Base-by-base conservation (phyloP, 257 asterid species). In the Scutellaria baicalensis region DNA sequence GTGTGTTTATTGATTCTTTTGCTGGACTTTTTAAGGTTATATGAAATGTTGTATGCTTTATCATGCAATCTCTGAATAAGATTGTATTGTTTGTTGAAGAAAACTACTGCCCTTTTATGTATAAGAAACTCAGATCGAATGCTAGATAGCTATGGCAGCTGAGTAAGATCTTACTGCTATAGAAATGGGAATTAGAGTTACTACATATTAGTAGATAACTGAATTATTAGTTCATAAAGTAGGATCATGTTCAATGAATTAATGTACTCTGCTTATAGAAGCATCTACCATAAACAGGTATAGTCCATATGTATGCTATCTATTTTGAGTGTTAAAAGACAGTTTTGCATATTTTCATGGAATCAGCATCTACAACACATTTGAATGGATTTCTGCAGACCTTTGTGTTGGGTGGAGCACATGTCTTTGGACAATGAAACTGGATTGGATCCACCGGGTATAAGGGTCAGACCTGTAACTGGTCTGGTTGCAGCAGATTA, bases 401-500 rank as follows among this genome's bases (percentile, higher is more conserved):
- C 98, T 52, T 71, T 90, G 70, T 92, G 98, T 80, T 92, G 98
- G 98, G 85, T 86, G 83, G 95, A 92, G 67, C 98, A 92, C 44
- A 90, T 92, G 98, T 80, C 98, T 45, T 66, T 92, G 71, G 91
- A 92, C 75, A 92, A 92, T 42, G 97, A 88, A 76, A 83, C 97
- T 17, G 97, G 98, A 6, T 16, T 92, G 83, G 98, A 92, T 86
- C 96, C 96, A 55, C 58, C 80, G 8, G 95, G 97, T 62, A 66
- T 92, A 73, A 78, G 96, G 83, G 90, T 92, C 58, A 86, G 98
- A 73, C 81, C 98, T 5, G 98, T 92, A 27, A 79, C 80, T 58
- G 98, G 98, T 70, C 98, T 92, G 18, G 97, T 92, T 45, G 98
- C 98, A 62, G 98, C 98, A 23, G 98, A 92, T 81, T 92, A 90